These are phyloP conservation scores for Aspergillus intermedius DNA, from an alignment of 2,329 filamentous ascomycete species.

Conservation along the genomic window DNA sequence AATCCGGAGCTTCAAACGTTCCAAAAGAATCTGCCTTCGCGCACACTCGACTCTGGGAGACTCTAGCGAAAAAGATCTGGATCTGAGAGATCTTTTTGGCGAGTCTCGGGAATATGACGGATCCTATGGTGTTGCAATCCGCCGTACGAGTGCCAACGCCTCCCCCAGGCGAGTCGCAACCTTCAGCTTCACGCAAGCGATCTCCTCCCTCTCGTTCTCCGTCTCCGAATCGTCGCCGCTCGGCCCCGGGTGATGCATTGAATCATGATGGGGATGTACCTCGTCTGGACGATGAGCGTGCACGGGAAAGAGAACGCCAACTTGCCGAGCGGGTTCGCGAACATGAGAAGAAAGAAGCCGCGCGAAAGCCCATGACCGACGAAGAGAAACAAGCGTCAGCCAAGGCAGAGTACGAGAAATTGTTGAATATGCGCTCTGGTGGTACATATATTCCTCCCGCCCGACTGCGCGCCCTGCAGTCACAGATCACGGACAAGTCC, in stretches of 20 bases:
- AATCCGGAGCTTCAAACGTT: conserved; percentile 3
- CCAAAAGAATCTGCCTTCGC: not conserved
- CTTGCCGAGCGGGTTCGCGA: conserved; percentile 49
- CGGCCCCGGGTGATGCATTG: conserved; percentile 34
- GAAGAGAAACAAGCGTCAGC: conserved; percentile 82
- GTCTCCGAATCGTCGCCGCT: conserved; percentile 46
- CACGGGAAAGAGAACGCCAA: conserved; percentile 45
- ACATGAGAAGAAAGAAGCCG: conserved; percentile 42
- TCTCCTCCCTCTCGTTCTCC: conserved; percentile 51
- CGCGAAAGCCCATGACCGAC: conserved; percentile 55
- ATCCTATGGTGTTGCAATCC: conserved; percentile 45
- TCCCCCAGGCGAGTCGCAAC: conserved; percentile 41
- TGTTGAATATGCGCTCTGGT: conserved; percentile 86
- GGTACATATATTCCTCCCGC: conserved; percentile 96
- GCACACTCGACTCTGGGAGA: not conserved
- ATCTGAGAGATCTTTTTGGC: conserved; percentile 2
- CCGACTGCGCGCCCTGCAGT: conserved; percentile 80
- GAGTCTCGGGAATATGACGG: conserved; percentile 31
- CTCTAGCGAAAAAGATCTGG: conserved; percentile 4
- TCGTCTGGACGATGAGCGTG: conserved; percentile 45
- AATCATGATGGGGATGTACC: conserved; percentile 36
- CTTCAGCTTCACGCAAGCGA: conserved; percentile 49
- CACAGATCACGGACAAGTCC: conserved; percentile 92
- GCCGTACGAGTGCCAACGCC: conserved; percentile 56
- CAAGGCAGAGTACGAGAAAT: conserved; percentile 88